These are phyloP conservation scores for Spergularia marina DNA, from an alignment of 148 eudicot species.

Conservation along the genomic window DNA sequence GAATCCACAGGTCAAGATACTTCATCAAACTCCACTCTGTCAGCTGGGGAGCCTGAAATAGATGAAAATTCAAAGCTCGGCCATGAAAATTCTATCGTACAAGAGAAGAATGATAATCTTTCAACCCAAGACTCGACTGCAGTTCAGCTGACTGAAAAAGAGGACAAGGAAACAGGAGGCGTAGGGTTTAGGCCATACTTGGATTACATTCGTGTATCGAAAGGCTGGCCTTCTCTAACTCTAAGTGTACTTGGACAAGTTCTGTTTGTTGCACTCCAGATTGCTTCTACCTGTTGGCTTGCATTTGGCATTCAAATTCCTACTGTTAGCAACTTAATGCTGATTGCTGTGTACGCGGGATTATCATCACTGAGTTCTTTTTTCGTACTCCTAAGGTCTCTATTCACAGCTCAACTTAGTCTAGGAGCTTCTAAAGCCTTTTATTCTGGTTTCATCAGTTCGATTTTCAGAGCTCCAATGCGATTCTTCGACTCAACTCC, in stretches of 20 bases:
- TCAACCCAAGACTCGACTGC: background rate
- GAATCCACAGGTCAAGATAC: no score
- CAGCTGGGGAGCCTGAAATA: background rate
- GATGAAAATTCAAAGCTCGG: background rate
- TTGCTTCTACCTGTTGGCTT: constrained; percentile 49
- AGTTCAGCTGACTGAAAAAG: constrained; percentile 45
- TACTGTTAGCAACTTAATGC: constrained; percentile 8
- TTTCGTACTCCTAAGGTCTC: constrained; percentile 31
- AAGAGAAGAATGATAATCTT: constrained; percentile 6
- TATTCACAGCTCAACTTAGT: constrained; percentile 35
- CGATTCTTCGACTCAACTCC: constrained; percentile 67
- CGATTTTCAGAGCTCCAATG: constrained; percentile 65
- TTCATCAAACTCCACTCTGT: background rate
- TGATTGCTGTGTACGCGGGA: constrained; percentile 21
- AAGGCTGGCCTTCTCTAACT: constrained; percentile 41
- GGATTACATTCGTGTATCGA: constrained; percentile 34
- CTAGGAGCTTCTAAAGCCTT: constrained; percentile 41
- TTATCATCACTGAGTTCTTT: constrained; percentile 25
- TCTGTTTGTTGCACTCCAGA: constrained; percentile 40
- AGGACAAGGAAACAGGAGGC: constrained; percentile 55
- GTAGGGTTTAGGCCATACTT: constrained; percentile 49
- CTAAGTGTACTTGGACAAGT: constrained; percentile 17
- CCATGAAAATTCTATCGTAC: background rate
- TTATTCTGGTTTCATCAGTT: constrained; percentile 39
- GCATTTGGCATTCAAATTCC: constrained; percentile 36